Percentiles rank a stretch among this genome's conserved stretches.
Conservation (phyloP, 176 grass and related monocot genomes). For the Microstegium vimineum region DNA sequence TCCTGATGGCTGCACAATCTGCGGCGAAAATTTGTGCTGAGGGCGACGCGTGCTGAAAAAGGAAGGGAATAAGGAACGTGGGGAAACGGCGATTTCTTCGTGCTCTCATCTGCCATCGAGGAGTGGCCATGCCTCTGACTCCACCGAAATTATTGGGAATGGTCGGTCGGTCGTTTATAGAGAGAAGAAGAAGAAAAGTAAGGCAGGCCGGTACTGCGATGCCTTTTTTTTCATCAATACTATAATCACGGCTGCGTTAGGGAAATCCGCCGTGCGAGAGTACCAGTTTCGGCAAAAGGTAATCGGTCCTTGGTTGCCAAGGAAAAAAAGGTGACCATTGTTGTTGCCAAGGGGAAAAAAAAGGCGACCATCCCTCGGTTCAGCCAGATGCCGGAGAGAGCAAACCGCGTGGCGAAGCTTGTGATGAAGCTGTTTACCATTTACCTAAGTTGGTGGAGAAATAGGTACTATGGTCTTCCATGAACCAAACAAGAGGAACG, state of each 20-base stretch:
- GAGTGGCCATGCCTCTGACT: conserved; percentile 18
- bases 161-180: neutral
- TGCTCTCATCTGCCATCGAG: neutral
- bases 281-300: conserved; percentile 9
- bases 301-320: conserved; percentile 8
- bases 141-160: conserved; percentile 30
- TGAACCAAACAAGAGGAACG: neutral
- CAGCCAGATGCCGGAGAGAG: neutral
- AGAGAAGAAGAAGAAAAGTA: neutral
- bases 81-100: neutral
- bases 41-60: conserved; percentile 17
- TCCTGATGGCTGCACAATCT: conserved; percentile 11
- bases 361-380: neutral
- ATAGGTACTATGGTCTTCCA: neutral
- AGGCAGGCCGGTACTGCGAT: neutral
- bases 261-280: conserved; percentile 29
- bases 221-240: neutral
- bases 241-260: neutral
- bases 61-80: conserved; percentile 15
- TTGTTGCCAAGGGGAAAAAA: neutral
- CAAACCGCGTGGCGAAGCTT: neutral
- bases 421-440: neutral
- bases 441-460: too few relatives aligned
- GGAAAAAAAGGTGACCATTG: neutral
- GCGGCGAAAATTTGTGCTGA: conserved; percentile 33